phyloP scores from a whole-genome alignment of 2,329 filamentous ascomycete genomes.

The Pestalotiopsis sp. region DNA sequence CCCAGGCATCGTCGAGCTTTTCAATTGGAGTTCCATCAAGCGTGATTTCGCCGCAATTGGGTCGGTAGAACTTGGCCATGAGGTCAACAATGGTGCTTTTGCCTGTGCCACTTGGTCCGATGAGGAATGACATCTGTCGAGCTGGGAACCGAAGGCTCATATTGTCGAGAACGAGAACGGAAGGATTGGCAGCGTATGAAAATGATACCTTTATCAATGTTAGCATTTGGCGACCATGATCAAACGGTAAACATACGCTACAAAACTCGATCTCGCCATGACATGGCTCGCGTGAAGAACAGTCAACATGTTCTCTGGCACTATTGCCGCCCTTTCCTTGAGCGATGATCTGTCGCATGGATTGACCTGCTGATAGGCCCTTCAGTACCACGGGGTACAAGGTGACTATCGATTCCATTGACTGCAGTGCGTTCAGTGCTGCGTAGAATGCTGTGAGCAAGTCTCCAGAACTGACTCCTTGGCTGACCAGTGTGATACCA shows the following conservation, averaged over 20 bases:
- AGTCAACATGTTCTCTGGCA: slow-evolving; percentile 32
- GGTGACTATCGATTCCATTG: slow-evolving; percentile 73
- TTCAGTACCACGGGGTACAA: slow-evolving; percentile 79
- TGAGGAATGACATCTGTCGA: slow-evolving; percentile 75
- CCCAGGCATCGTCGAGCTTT: slow-evolving; percentile 69
- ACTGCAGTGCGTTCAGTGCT: slow-evolving; percentile 74
- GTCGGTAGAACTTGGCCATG: slow-evolving; percentile 75
- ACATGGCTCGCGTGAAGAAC: slow-evolving; percentile 45
- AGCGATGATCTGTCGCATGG: slow-evolving; percentile 52
- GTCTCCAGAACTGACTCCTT: slow-evolving; percentile 63
- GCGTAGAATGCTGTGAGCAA: slow-evolving; percentile 87
- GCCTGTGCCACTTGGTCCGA: slow-evolving; percentile 86
- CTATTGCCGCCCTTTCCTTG: slow-evolving; percentile 27
- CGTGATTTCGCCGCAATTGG: slow-evolving; percentile 64
- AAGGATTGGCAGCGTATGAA: slow-evolving; percentile 73
- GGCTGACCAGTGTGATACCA: slow-evolving; percentile 69
- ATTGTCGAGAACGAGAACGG: slow-evolving; percentile 59
- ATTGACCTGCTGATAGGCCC: slow-evolving; percentile 72
- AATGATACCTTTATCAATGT: slow-evolving; percentile 68
- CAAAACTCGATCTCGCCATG: slow-evolving; percentile 70
- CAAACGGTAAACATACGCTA: slow-evolving; percentile 52
- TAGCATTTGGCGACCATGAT: background rate
- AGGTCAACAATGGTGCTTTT: slow-evolving; percentile 89
- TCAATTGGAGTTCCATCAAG: slow-evolving; percentile 68
- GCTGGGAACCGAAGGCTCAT: slow-evolving; percentile 72